Conservation (phyloP, 2,329 filamentous ascomycete species). For the Hypoxylon sp. region DNA sequence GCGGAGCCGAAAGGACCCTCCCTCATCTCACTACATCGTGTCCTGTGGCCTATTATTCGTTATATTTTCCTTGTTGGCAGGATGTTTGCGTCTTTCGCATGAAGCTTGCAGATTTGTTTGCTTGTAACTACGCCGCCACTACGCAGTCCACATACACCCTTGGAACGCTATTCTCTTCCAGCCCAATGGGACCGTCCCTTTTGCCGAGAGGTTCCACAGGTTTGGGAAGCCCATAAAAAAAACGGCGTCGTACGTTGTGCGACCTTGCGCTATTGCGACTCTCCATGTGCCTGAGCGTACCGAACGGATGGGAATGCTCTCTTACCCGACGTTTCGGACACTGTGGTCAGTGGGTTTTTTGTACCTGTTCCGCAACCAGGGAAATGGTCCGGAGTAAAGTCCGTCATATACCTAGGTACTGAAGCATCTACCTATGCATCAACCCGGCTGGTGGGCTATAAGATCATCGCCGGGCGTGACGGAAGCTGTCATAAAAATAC, state of each 20-base stretch:
- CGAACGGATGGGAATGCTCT: constrained; percentile 20
- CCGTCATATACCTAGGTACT: constrained; percentile 21
- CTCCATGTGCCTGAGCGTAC: constrained; percentile 37
- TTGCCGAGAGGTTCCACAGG: constrained; percentile 45
- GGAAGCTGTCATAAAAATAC: constrained; percentile 28
- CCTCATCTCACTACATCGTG: background rate
- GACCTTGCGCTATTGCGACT: constrained; percentile 22
- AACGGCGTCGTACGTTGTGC: constrained; percentile 26
- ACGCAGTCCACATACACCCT: constrained; percentile 26
- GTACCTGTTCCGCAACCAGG: constrained; percentile 25
- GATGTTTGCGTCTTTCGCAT: constrained; percentile 16
- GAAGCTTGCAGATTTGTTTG: constrained; percentile 29
- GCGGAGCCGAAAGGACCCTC: constrained; percentile 7
- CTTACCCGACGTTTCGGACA: constrained; percentile 32
- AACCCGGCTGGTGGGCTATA: constrained; percentile 14
- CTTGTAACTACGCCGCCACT: constrained; percentile 24
- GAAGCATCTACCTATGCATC: constrained; percentile 17
- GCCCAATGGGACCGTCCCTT: constrained; percentile 38
- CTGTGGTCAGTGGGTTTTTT: constrained; percentile 21
- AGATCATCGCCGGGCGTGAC: constrained; percentile 19
- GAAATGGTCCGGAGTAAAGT: constrained; percentile 23
- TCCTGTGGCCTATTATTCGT: constrained; percentile 1
- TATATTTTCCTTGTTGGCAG: constrained; percentile 6
- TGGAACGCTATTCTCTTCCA: constrained; percentile 20
- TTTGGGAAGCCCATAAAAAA: constrained; percentile 28